Evolutionary conservation across 441 rosid species (phyloP).

Genomic region (Pelargonium cotyledonis): DNA sequence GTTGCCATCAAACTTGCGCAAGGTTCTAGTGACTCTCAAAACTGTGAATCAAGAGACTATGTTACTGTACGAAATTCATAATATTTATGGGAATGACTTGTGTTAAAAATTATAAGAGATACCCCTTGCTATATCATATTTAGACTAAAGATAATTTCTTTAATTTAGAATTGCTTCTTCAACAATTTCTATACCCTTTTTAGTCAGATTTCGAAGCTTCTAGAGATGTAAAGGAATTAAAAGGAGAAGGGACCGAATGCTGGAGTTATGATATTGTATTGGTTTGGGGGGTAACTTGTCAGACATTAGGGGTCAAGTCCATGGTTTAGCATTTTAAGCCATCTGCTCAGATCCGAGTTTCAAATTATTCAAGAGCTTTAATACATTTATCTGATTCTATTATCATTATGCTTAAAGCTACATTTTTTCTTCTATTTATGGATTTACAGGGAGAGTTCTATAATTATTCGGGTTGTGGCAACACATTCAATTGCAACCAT

Average conservation of each 20-base stretch:
- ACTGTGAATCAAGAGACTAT: too few species aligned
- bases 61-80: too few species aligned
- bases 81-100: too few species aligned
- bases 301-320: background rate
- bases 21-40: too few species aligned
- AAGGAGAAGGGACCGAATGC: background rate
- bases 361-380: constrained; percentile 1
- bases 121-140: too few species aligned
- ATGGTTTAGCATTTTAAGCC: background rate
- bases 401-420: constrained; percentile 11
- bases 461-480: constrained; percentile 97
- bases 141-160: too few species aligned
- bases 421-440: constrained; percentile 19
- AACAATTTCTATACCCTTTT: too few species aligned
- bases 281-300: background rate
- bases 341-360: background rate
- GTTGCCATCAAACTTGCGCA: too few species aligned
- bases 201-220: background rate
- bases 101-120: too few species aligned
- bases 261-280: background rate
- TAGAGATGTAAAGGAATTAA: background rate
- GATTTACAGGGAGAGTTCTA: constrained; percentile 84
- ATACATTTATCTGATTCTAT: background rate
- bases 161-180: too few species aligned
- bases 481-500: constrained; percentile 97